phyloP scores from a whole-genome alignment of 768 basidiomycete genomes.

The Boletus sp. region DNA sequence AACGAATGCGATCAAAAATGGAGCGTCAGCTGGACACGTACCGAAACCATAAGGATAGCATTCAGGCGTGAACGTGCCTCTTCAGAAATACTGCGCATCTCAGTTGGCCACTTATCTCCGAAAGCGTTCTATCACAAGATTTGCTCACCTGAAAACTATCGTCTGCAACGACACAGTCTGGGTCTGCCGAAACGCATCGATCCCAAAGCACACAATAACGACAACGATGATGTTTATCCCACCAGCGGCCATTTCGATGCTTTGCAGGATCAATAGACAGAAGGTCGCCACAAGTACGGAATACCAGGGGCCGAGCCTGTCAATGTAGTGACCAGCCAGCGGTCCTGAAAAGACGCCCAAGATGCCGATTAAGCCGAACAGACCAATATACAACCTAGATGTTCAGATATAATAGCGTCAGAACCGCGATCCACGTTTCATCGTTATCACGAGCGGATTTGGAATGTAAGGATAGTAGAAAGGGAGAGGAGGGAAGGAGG shows the following conservation, averaged over 20 bases:
- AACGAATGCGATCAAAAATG: not conserved
- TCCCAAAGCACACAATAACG: constrained; percentile 38
- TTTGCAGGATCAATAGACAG: constrained; percentile 27
- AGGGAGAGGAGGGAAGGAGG: too few species aligned
- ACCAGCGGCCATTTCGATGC: constrained; percentile 38
- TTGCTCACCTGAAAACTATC: constrained; percentile 25
- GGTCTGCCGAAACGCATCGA: constrained; percentile 41
- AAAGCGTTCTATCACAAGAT: not conserved
- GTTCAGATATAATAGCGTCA: not conserved
- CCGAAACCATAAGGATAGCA: constrained; percentile 28
- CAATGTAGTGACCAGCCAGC: constrained; percentile 26
- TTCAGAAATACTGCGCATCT: constrained; percentile 25
- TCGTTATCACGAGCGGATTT: not conserved
- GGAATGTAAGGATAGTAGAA: not conserved
- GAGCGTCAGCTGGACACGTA: constrained; percentile 8
- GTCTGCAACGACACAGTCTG: constrained; percentile 37
- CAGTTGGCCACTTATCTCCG: not conserved
- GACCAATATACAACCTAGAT: constrained; percentile 37
- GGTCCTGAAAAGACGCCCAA: constrained; percentile 35
- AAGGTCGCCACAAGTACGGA: constrained; percentile 38
- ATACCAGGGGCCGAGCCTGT: constrained; percentile 41
- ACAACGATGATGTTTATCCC: constrained; percentile 39
- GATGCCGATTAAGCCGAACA: constrained; percentile 49
- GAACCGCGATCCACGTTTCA: not conserved
- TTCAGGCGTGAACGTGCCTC: constrained; percentile 31